phyloP scores from a whole-genome alignment of 2,329 filamentous ascomycete species.

The Fusarium paranaense region DNA sequence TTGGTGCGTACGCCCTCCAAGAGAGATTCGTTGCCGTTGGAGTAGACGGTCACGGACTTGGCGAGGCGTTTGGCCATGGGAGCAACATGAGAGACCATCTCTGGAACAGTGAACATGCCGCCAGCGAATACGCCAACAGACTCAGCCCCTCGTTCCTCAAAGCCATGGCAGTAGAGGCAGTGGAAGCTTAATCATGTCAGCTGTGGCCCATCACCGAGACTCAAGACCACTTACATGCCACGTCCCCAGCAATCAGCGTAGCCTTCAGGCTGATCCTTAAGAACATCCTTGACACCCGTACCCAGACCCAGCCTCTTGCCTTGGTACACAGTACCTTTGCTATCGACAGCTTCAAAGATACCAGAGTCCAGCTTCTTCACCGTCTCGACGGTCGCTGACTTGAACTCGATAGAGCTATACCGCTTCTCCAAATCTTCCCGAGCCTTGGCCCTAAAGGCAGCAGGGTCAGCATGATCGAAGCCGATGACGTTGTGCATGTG shows the following conservation, averaged over 20 bases:
- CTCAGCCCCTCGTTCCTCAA: slow-evolving; percentile 62
- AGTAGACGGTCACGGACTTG: slow-evolving; percentile 62
- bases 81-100: slow-evolving; percentile 53
- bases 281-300: slow-evolving; percentile 63
- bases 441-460: slow-evolving; percentile 50
- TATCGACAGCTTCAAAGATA: slow-evolving; percentile 55
- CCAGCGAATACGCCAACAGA: slow-evolving; percentile 61
- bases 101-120: slow-evolving; percentile 46
- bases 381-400: slow-evolving; percentile 41
- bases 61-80: slow-evolving; percentile 59
- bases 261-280: slow-evolving; percentile 61
- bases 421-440: slow-evolving; percentile 49
- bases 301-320: slow-evolving; percentile 68
- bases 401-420: slow-evolving; percentile 51
- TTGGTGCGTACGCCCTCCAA: slow-evolving; percentile 42
- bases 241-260: slow-evolving; percentile 67
- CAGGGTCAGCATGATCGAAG: slow-evolving; percentile 54
- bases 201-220: not conserved
- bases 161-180: slow-evolving; percentile 71
- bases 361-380: slow-evolving; percentile 46
- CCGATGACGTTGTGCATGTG: slow-evolving; percentile 61
- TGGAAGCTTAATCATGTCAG: slow-evolving; percentile 57
- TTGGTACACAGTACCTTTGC: slow-evolving; percentile 54
- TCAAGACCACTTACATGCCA: slow-evolving; percentile 55
- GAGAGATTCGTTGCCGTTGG: slow-evolving; percentile 56